Evolutionary conservation across 2,329 filamentous ascomycete genomes (phyloP).

Genomic region (Penicillium sp.): DNA sequence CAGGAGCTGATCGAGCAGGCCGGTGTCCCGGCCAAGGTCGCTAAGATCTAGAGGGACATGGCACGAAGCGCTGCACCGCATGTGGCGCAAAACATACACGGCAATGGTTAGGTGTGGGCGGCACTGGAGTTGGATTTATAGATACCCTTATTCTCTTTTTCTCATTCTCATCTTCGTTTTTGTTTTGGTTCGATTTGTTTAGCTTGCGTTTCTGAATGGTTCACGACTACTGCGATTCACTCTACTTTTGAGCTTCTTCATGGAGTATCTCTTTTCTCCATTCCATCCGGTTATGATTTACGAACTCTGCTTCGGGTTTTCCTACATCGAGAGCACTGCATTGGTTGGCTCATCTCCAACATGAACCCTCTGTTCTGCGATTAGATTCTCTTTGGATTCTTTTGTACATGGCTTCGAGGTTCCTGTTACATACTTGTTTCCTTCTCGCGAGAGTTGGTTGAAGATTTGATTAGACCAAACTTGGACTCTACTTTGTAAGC

Average conservation of each 20-base stretch:
- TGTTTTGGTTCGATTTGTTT: constrained; percentile 9
- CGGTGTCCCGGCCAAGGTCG: constrained; percentile 37
- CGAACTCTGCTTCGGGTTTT: constrained; percentile 18
- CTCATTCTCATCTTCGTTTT: constrained; percentile 10
- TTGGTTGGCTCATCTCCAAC: constrained; percentile 10
- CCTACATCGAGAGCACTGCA: not conserved
- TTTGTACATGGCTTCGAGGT: constrained; percentile 20
- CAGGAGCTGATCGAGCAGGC: constrained; percentile 44
- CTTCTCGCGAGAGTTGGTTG: constrained; percentile 1
- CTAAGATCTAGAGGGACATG: constrained; percentile 25
- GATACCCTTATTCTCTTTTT: constrained; percentile 39
- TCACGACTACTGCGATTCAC: constrained; percentile 19
- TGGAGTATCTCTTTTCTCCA: not conserved
- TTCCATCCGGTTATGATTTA: constrained; percentile 27
- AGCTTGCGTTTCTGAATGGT: constrained; percentile 8
- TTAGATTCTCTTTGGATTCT: not conserved
- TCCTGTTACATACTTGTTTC: constrained; percentile 12
- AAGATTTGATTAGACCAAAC: not conserved
- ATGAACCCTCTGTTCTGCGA: not conserved
- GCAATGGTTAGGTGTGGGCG: constrained; percentile 16
- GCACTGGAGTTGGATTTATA: constrained; percentile 34
- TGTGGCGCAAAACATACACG: not conserved
- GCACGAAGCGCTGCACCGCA: not conserved
- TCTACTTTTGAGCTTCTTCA: not conserved
- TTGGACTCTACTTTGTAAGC: not conserved